Evolutionary conservation across 1,284 basidiomycete species (phyloP).

Genomic region (Austroboletus niveus): DNA sequence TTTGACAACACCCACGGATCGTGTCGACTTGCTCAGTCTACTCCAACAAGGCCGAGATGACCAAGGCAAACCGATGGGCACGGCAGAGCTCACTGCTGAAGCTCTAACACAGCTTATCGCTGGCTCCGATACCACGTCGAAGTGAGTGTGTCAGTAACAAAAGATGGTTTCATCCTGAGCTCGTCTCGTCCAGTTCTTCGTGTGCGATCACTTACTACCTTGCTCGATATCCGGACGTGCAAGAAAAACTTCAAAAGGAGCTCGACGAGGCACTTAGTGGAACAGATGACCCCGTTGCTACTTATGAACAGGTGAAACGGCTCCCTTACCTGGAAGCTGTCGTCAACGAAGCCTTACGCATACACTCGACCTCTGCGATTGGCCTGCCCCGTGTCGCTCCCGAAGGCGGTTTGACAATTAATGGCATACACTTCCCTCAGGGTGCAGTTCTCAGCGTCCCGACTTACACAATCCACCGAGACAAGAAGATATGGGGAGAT

Average conservation of each 20-base stretch:
- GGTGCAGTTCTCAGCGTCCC: slow-evolving; percentile 76
- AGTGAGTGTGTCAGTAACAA: slow-evolving; percentile 43
- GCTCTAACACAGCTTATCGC: slow-evolving; percentile 85
- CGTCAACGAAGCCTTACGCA: slow-evolving; percentile 79
- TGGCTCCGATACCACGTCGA: slow-evolving; percentile 82
- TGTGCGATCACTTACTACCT: slow-evolving; percentile 87
- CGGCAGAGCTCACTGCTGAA: slow-evolving; percentile 83
- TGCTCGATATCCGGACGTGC: slow-evolving; percentile 61
- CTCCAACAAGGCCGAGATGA: slow-evolving; percentile 77
- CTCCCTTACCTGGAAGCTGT: slow-evolving; percentile 78
- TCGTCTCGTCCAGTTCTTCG: slow-evolving; percentile 51
- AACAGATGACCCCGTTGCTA: slow-evolving; percentile 54
- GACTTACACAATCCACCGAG: slow-evolving; percentile 77
- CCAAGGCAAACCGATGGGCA: slow-evolving; percentile 75
- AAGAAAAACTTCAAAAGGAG: slow-evolving; percentile 75
- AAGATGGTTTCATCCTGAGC: neutral
- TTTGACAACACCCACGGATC: slow-evolving; percentile 59
- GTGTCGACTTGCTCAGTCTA: slow-evolving; percentile 79
- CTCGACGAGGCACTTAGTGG: slow-evolving; percentile 72
- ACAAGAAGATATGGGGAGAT: slow-evolving; percentile 68
- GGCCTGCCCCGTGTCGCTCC: slow-evolving; percentile 82
- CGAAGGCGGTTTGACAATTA: slow-evolving; percentile 61
- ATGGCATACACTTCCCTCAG: slow-evolving; percentile 61
- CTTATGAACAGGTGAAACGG: slow-evolving; percentile 62
- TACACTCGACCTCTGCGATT: slow-evolving; percentile 78